A percentile compares a stretch with the other conserved stretches of the same genome.
These are phyloP conservation scores for Lactarius trivialis DNA, from an alignment of 768 basidiomycete species.

Conservation along the genomic window DNA sequence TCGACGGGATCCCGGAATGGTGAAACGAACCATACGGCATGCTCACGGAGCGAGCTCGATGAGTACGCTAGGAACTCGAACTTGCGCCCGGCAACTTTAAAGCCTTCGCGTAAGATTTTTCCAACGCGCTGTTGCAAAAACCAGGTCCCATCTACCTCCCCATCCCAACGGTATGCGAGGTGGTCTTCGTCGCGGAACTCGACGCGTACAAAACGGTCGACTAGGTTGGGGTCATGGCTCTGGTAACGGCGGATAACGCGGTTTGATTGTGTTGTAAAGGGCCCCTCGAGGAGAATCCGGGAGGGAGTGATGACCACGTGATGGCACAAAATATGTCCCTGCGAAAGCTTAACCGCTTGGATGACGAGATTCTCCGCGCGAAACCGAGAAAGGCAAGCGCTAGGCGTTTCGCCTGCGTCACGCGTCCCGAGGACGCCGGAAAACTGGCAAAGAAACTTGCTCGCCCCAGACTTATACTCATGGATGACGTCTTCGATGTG, in stretches of 20 bases:
- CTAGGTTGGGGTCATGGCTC: constrained; percentile 33
- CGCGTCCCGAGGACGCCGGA: constrained; percentile 41
- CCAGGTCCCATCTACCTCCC: constrained; percentile 49
- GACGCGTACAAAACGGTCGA: constrained; percentile 72
- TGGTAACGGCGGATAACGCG: constrained; percentile 64
- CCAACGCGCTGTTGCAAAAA: constrained; percentile 39
- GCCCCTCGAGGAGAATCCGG: constrained; percentile 67
- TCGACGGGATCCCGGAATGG: constrained; percentile 47
- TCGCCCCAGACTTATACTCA: constrained; percentile 30
- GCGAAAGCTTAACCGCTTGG: constrained; percentile 25
- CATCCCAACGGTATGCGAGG: constrained; percentile 64
- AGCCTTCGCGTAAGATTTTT: constrained; percentile 49
- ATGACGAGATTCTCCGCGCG: constrained; percentile 24
- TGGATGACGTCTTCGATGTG: constrained; percentile 38
- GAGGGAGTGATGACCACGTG: constrained; percentile 76
- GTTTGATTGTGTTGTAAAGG: constrained; percentile 69
- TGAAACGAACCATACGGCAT: constrained; percentile 76
- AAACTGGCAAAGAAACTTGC: constrained; percentile 50
- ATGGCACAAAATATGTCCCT: constrained; percentile 54
- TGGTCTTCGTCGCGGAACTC: constrained; percentile 81
- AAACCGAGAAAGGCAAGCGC: constrained; percentile 42
- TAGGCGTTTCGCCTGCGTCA: constrained; percentile 36
- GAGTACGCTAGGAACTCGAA: constrained; percentile 87
- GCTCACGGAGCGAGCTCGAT: constrained; percentile 66
- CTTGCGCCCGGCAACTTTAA: constrained; percentile 57